Percentiles rank a stretch among this genome's conserved stretches.
Conservation (phyloP, 2,329 filamentous ascomycete genomes). For the Xylariaceae sp. region DNA sequence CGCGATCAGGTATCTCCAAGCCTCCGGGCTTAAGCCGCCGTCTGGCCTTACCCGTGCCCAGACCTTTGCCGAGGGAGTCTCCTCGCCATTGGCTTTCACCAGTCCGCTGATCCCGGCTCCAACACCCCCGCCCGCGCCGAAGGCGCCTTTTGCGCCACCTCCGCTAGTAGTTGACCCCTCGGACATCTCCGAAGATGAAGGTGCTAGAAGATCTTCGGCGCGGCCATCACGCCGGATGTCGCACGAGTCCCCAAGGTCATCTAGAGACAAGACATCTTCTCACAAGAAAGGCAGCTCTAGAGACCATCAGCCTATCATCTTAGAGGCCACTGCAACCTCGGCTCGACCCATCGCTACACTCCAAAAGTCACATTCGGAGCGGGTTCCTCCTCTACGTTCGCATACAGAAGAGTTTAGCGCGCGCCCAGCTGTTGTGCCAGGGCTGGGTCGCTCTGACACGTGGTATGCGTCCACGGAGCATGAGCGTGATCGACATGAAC, state of each 20-base stretch:
- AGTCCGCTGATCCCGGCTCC: slow-evolving; percentile 27
- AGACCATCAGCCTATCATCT: slow-evolving; percentile 21
- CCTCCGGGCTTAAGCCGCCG: slow-evolving; percentile 23
- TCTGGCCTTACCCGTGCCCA: slow-evolving; percentile 16
- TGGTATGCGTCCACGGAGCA: slow-evolving; percentile 19
- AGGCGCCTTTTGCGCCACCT: slow-evolving; percentile 22
- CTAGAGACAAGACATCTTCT: slow-evolving; percentile 26
- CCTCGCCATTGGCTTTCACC: slow-evolving; percentile 12
- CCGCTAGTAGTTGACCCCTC: slow-evolving; percentile 15
- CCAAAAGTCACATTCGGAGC: slow-evolving; percentile 18
- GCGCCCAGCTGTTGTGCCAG: slow-evolving; percentile 18
- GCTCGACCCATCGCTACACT: slow-evolving; percentile 15
- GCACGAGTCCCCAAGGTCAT: slow-evolving; percentile 25
- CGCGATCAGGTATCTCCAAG: slow-evolving; percentile 27
- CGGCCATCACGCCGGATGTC: slow-evolving; percentile 26
- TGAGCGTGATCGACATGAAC: slow-evolving; percentile 21
- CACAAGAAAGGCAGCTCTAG: slow-evolving; percentile 25
- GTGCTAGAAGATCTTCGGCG: slow-evolving; percentile 21
- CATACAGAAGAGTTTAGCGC: slow-evolving; percentile 22
- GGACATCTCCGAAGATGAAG: slow-evolving; percentile 23
- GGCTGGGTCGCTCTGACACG: slow-evolving; percentile 20
- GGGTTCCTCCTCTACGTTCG: slow-evolving; percentile 17
- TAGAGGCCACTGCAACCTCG: slow-evolving; percentile 16
- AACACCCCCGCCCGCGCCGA: slow-evolving; percentile 28
- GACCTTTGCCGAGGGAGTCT: slow-evolving; percentile 21